These are phyloP conservation scores for Balamuthia mandrillaris DNA, from an alignment of 208 protist genomes.

Conservation along the genomic window DNA sequence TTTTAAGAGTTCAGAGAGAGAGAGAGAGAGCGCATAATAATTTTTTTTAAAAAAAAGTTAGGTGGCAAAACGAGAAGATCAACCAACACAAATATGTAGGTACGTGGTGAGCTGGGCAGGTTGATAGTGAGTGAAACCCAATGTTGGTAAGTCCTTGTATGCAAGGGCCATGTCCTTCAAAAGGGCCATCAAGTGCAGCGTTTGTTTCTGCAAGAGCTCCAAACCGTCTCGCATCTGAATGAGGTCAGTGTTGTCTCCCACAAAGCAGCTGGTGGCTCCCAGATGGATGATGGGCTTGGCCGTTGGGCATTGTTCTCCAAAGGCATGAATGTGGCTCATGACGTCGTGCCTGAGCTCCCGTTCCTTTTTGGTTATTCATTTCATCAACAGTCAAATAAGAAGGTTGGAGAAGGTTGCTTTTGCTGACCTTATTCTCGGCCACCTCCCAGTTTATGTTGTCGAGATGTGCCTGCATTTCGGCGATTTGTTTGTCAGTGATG, in stretches of 20 bases:
- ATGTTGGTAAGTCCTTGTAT: slow-evolving; percentile 64
- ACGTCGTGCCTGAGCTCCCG: slow-evolving; percentile 67
- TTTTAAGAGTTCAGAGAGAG: no score
- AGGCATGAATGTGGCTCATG: slow-evolving; percentile 70
- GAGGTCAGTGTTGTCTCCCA: slow-evolving; percentile 73
- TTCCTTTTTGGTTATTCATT: slow-evolving; percentile 69
- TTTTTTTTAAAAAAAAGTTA: no score
- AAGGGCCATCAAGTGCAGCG: slow-evolving; percentile 5
- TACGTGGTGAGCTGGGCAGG: slow-evolving; percentile 71
- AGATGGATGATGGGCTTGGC: slow-evolving; percentile 72
- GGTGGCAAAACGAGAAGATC: no score
- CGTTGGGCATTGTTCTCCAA: slow-evolving; percentile 40
- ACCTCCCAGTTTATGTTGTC: slow-evolving; percentile 59
- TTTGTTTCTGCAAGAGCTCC: slow-evolving; percentile 41
- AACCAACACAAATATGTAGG: no score
- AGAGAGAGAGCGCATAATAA: no score
- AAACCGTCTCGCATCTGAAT: slow-evolving; percentile 62
- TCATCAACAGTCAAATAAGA: not conserved
- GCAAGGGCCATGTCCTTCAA: slow-evolving; percentile 15
- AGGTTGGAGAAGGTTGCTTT: not conserved
- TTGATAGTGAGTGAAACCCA: slow-evolving; percentile 73
- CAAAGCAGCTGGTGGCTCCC: slow-evolving; percentile 70
- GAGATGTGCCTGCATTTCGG: slow-evolving; percentile 56
- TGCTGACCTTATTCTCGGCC: no score
- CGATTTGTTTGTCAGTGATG: slow-evolving; percentile 65